phyloP scores from a whole-genome alignment of 768 basidiomycete genomes.

The Serpula lacrymans region DNA sequence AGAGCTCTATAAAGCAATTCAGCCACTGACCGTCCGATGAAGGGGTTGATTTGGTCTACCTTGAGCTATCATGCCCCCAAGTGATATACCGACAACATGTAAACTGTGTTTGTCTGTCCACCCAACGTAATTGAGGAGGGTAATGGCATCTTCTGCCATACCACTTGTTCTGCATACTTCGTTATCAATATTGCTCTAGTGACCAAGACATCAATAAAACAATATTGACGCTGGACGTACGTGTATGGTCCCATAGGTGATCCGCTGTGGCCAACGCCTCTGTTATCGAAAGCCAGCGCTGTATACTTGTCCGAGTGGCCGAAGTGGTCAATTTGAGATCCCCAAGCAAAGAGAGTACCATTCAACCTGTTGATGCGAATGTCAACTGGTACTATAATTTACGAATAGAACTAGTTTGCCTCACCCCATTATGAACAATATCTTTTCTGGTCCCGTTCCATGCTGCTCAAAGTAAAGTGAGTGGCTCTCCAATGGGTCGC shows the following conservation, averaged over 20 bases:
- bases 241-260: conserved; percentile 74
- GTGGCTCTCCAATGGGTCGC: conserved; percentile 56
- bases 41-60: conserved; percentile 34
- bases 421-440: conserved; percentile 78
- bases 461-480: conserved; percentile 81
- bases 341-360: conserved; percentile 61
- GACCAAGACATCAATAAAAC: background rate
- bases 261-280: conserved; percentile 76
- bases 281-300: conserved; percentile 77
- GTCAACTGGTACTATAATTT: background rate
- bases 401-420: background rate
- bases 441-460: conserved; percentile 59
- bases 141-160: conserved; percentile 75
- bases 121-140: conserved; percentile 63
- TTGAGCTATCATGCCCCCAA: conserved; percentile 86
- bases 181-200: conserved; percentile 1
- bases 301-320: conserved; percentile 50
- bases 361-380: conserved; percentile 48
- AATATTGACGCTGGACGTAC: conserved; percentile 39
- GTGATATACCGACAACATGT: conserved; percentile 70
- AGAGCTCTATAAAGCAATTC: conserved; percentile 52
- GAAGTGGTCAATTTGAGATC: conserved; percentile 62
- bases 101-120: conserved; percentile 64
- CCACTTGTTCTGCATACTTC: conserved; percentile 50
- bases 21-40: no score